Conservation (phyloP, 2,329 filamentous ascomycete genomes). For the Cladosporium sphaerospermum region DNA sequence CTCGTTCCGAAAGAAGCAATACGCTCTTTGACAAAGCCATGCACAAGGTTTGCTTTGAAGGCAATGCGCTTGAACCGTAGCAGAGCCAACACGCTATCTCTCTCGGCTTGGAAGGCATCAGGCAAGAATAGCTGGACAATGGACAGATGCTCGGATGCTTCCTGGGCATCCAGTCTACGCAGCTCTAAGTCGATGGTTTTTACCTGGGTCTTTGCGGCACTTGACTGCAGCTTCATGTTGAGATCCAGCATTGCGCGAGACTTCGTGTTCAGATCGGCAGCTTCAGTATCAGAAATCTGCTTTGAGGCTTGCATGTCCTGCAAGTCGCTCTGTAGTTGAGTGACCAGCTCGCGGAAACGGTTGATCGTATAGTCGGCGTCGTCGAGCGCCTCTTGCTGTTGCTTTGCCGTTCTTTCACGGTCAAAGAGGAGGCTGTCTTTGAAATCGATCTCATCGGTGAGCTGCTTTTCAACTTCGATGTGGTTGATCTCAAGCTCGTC, state of each 20-base stretch:
- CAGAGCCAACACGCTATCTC: conserved; percentile 80
- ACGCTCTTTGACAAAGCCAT: conserved; percentile 71
- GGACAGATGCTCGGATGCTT: conserved; percentile 78
- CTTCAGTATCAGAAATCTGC: conserved; percentile 86
- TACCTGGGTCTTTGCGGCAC: conserved; percentile 82
- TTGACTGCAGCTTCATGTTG: conserved; percentile 87
- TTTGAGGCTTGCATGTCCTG: conserved; percentile 90
- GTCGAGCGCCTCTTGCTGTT: conserved; percentile 74
- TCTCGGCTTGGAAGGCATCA: conserved; percentile 71
- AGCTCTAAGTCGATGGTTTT: conserved; percentile 93
- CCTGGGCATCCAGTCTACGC: conserved; percentile 77
- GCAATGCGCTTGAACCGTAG: conserved; percentile 80
- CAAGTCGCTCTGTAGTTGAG: conserved; percentile 75
- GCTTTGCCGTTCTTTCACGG: conserved; percentile 62
- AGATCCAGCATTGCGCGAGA: conserved; percentile 95
- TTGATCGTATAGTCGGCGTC: conserved; percentile 87
- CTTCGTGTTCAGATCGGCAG: conserved; percentile 79
- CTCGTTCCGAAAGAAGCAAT: conserved; percentile 61
- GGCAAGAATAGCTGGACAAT: conserved; percentile 88
- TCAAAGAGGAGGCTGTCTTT: conserved; percentile 81
- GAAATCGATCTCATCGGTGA: conserved; percentile 89
- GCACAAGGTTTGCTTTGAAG: conserved; percentile 79
- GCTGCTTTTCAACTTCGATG: conserved; percentile 84
- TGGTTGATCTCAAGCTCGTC: conserved; percentile 94
- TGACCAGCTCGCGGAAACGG: conserved; percentile 83